Base-by-base conservation (phyloP, 371 early-diverging fungal genomes). In the Rhizomucor miehei region DNA sequence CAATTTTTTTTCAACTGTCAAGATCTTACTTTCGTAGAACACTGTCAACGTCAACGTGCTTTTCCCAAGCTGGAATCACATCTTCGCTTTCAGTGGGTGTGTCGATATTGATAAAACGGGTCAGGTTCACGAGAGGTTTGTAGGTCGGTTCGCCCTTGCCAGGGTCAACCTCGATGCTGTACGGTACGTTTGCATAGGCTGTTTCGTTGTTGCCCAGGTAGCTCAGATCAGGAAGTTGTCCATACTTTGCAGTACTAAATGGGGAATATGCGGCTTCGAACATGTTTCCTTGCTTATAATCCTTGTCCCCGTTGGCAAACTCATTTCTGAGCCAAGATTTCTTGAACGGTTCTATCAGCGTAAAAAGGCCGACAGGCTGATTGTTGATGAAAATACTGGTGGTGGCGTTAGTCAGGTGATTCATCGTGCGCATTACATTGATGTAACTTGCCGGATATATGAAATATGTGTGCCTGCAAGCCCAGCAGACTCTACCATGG, bases 321-420 rank as follows among this genome's bases (percentile, higher is more conserved):
- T 64, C 68, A 6, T 63, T 67, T 10, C 59, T 39, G 0, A 68
- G 21, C 76, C 76, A 76, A n/a, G 69, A 65, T 17, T 69, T 47
- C 24, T 70, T 48, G 46, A 62, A 65, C 0, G 51, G 50, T 41
- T 76, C 76, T 17, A 72, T 59, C 6, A 76, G 45, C 11, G 66
- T 62, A 56, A 66, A 76, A 3, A 76, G 43, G 14, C 76, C 76
- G 36, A 66, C 50, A 4, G 60, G 62, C 16, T 67, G 51, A 37
- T 70, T 50, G 38, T 76, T 72, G 17, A 76, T 44, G 13, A 66
- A 60, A 6, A 75, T 48, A 16, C 74, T 64, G 14, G 25, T 29
- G 6, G 8, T 29, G 2, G 8, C 24, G 34, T 25, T 29, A 35
- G 48, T 14, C 24, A 25, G n/a, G 16, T n/a, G n/a, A n/a, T n/a